A percentile compares a stretch with the other conserved stretches of the same genome.
Conservation (phyloP, 1,139 yeast genomes). For the Taphrina deformans region DNA sequence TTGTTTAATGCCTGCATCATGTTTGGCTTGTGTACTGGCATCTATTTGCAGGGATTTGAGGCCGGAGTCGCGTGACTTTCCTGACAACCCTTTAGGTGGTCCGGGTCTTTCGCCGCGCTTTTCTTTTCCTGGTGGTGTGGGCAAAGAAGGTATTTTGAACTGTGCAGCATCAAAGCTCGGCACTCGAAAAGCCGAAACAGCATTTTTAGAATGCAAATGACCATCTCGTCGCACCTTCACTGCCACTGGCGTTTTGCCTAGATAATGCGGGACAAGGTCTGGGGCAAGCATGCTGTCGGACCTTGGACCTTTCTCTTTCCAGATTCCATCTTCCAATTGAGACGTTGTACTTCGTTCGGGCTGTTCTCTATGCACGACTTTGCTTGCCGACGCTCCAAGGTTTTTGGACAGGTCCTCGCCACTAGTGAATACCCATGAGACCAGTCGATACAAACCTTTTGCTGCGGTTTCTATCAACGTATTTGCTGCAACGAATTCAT, state of each 20-base stretch:
- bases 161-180: constrained; percentile 13
- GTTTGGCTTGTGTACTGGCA: constrained; percentile 10
- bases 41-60: constrained; percentile 10
- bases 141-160: constrained; percentile 21
- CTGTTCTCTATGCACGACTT: constrained; percentile 19
- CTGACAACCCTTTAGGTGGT: too few species aligned
- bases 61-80: neutral
- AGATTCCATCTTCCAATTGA: constrained; percentile 25
- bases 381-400: constrained; percentile 11
- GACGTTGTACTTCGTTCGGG: constrained; percentile 10
- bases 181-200: constrained; percentile 1
- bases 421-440: constrained; percentile 20
- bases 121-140: constrained; percentile 9
- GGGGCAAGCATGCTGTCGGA: constrained; percentile 17
- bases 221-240: constrained; percentile 5
- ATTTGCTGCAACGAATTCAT: neutral
- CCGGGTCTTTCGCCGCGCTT: neutral
- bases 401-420: constrained; percentile 29
- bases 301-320: neutral
- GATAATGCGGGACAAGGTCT: constrained; percentile 32
- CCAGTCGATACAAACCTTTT: constrained; percentile 4
- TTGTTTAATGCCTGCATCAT: constrained; percentile 8
- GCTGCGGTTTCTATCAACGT: constrained; percentile 23
- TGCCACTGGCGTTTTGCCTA: constrained; percentile 28
- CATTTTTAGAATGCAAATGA: neutral